phyloP scores from a whole-genome alignment of 2,329 filamentous ascomycete species.

The Xenoacremonium recifei region DNA sequence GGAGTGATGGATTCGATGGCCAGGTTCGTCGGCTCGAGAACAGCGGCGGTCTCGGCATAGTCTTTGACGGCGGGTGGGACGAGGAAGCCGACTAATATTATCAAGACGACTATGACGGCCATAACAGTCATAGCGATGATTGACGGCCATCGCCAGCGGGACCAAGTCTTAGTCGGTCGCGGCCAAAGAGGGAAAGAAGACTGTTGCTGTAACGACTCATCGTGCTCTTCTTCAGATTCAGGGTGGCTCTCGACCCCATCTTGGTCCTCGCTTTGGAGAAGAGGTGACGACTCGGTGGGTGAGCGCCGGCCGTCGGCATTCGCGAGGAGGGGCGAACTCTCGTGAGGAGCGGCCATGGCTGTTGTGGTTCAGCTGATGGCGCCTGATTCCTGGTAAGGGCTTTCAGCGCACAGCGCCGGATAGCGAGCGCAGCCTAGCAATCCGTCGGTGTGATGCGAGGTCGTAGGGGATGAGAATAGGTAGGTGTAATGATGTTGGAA shows the following conservation, averaged over 20 bases:
- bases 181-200: conserved; percentile 21
- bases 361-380: no score
- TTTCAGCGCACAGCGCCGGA: no score
- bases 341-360: conserved; percentile 43
- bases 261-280: conserved; percentile 35
- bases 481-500: no score
- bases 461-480: no score
- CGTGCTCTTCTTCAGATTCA: conserved; percentile 26
- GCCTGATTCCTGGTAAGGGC: no score
- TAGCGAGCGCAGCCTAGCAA: no score
- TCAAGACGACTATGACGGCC: conserved; percentile 59
- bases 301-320: conserved; percentile 26
- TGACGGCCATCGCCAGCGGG: conserved; percentile 65
- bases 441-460: no score
- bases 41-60: conserved; percentile 80
- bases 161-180: conserved; percentile 22
- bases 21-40: conserved; percentile 79
- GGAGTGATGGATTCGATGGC: conserved; percentile 83
- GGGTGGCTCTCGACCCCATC: conserved; percentile 34
- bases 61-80: conserved; percentile 77
- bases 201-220: conserved; percentile 15
- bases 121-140: conserved; percentile 70
- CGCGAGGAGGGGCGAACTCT: conserved; percentile 45
- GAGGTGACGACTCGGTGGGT: conserved; percentile 49
- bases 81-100: conserved; percentile 78